Conservation (phyloP, 176 grass and related monocot genomes). For the Tillandsia fasciculata region DNA sequence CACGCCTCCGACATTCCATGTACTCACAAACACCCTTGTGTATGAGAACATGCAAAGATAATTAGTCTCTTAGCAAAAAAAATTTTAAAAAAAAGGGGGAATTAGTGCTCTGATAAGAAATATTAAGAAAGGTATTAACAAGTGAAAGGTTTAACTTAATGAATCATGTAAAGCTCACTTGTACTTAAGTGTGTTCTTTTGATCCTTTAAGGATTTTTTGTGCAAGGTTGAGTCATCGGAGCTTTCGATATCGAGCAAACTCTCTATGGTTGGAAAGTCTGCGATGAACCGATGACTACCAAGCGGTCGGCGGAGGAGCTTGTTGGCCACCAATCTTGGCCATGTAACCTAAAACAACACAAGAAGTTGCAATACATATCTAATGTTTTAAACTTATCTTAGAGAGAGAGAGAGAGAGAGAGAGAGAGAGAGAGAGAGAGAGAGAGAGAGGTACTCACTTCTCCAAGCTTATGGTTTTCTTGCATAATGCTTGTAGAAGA, state of each 20-base stretch:
- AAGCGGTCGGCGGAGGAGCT: slow-evolving; percentile 40
- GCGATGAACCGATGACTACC: slow-evolving; percentile 37
- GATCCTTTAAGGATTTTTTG: slow-evolving; percentile 25
- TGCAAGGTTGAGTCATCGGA: slow-evolving; percentile 35
- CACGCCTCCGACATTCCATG: slow-evolving; percentile 85
- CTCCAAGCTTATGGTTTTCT: slow-evolving; percentile 45
- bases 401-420: slow-evolving; percentile 14
- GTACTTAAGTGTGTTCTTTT: slow-evolving; percentile 46
- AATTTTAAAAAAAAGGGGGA: not conserved
- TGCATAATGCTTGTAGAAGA: slow-evolving; percentile 36
- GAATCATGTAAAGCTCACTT: slow-evolving; percentile 38
- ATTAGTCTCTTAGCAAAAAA: not conserved
- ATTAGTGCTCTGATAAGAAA: too few species aligned
- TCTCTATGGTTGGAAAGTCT: slow-evolving; percentile 30
- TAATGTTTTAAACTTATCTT: slow-evolving; percentile 16
- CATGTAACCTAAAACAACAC: slow-evolving; percentile 57
- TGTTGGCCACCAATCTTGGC: slow-evolving; percentile 48
- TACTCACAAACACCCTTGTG: slow-evolving; percentile 67
- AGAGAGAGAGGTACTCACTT: slow-evolving; percentile 21
- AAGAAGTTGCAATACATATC: slow-evolving; percentile 1
- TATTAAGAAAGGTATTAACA: too few species aligned
- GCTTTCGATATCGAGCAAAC: slow-evolving; percentile 10
- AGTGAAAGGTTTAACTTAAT: not conserved
- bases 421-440: not conserved
- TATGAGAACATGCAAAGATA: not conserved